Base-by-base conservation (phyloP, 768 basidiomycete genomes). In the Mycena pura region DNA sequence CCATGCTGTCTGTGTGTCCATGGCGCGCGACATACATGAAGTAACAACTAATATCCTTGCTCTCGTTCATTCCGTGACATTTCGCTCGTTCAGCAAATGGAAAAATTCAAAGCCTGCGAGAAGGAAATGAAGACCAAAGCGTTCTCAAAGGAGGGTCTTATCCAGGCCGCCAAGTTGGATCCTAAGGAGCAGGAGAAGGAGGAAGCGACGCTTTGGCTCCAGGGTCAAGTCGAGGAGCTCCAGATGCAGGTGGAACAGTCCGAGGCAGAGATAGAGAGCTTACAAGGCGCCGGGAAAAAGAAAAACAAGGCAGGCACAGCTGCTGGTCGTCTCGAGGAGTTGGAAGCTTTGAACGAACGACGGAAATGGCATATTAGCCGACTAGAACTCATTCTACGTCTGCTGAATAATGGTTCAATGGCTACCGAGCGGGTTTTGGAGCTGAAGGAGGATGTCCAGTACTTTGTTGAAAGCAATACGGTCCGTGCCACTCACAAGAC, bases 101-200 rank as follows among this genome's bases (percentile, higher is more conserved):
- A 99, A 81, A 96, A 95, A 74, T 99, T 99, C 87, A 99, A 99
- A 72, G 96, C 96, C 22, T 95, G 96, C 78, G 97, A 99, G 81
- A 99, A 99, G 81, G 97, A 99, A 79, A 99, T 99, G 96, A 99
- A 99, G 85, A 99, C 97, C 59, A 99, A 99, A 76, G 97, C 97
- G 0, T 99, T 99, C 78, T 98, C 96, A 19, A 99, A 99, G 72
- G 97, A 99, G 76, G 97, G 97, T 39, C 83, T 99, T 39, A 97
- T 91, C 62, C 93, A 95, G 61, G 93, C 95, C 11, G 86, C 93
- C 34, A 95, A 93, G 70, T 88, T 99, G 22, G 97, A 99, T 76
- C 97, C 97, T 54, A 95, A 94, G 72, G 95, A 96, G 57, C 95
- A 97, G 79, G 95, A 96, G 77, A 98, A 98, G 77, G 84, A 90